Evolutionary conservation across 1,139 yeast genomes (phyloP).

Genomic region (Protomyces macrosporus): DNA sequence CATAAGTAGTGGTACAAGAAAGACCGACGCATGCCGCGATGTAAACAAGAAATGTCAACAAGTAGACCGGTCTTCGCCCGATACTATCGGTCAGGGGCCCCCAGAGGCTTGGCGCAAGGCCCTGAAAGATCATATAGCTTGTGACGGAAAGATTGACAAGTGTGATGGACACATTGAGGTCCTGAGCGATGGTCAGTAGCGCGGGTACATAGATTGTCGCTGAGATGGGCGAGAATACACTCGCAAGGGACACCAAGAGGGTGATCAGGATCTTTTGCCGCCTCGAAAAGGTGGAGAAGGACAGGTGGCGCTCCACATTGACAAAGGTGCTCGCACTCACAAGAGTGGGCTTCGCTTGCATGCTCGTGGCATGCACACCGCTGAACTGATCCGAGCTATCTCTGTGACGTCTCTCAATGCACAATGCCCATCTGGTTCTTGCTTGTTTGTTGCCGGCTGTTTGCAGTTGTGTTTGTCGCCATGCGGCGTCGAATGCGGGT

Average conservation of each 20-base stretch:
- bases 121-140: slow-evolving; percentile 65
- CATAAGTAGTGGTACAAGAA: slow-evolving; percentile 52
- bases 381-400: too few species aligned
- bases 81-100: slow-evolving; percentile 56
- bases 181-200: slow-evolving; percentile 48
- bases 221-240: slow-evolving; percentile 60
- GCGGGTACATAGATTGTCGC: slow-evolving; percentile 73
- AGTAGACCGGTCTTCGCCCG: slow-evolving; percentile 64
- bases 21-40: slow-evolving; percentile 57
- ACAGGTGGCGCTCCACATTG: not conserved
- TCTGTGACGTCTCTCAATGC: too few species aligned
- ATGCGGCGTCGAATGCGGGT: too few species aligned
- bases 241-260: slow-evolving; percentile 45
- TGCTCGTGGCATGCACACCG: too few species aligned
- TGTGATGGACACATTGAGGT: slow-evolving; percentile 53
- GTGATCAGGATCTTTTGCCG: slow-evolving; percentile 42
- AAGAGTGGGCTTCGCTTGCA: too few species aligned
- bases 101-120: slow-evolving; percentile 59
- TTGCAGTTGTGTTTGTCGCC: too few species aligned
- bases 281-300: slow-evolving; percentile 43
- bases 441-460: too few species aligned
- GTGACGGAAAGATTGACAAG: slow-evolving; percentile 63
- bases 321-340: not conserved
- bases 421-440: too few species aligned
- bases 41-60: slow-evolving; percentile 51